These are phyloP conservation scores for Ceriops zippeliana DNA, from an alignment of 345 rosid genomes.

Conservation along the genomic window DNA sequence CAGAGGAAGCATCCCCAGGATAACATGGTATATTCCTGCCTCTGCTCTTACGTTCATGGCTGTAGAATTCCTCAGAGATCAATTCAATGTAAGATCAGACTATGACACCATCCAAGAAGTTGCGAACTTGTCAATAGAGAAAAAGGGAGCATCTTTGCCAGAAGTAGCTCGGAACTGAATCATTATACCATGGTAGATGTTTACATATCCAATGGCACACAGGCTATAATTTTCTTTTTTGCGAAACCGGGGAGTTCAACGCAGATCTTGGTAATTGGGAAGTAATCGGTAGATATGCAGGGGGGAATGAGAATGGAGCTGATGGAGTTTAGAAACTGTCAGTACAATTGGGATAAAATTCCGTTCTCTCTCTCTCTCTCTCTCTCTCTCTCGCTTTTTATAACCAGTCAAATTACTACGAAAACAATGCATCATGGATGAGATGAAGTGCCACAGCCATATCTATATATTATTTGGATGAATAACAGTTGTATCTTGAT, in stretches of 20 bases:
- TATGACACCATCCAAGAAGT: constrained; percentile 25
- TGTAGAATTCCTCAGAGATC: constrained; percentile 77
- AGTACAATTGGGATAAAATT: too few relatives aligned
- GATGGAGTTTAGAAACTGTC: too few relatives aligned
- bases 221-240: not conserved
- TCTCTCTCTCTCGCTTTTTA: too few relatives aligned
- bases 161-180: constrained; percentile 37
- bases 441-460: too few relatives aligned
- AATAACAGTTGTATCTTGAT: too few relatives aligned
- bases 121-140: constrained; percentile 49
- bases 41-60: constrained; percentile 98
- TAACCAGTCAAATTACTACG: too few relatives aligned
- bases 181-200: not conserved
- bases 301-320: too few relatives aligned
- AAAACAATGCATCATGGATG: too few relatives aligned
- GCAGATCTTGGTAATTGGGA: too few relatives aligned
- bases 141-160: constrained; percentile 38
- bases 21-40: constrained; percentile 92
- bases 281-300: too few relatives aligned
- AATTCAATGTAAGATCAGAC: constrained; percentile 49
- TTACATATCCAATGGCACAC: not conserved
- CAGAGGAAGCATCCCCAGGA: constrained; percentile 86
- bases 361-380: too few relatives aligned
- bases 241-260: constrained; percentile 2
- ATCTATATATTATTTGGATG: too few relatives aligned